A percentile compares a stretch with the other conserved stretches of the same genome.
phyloP scores from a whole-genome alignment of 2,329 filamentous ascomycete species.

The Keithomyces neogunnii region DNA sequence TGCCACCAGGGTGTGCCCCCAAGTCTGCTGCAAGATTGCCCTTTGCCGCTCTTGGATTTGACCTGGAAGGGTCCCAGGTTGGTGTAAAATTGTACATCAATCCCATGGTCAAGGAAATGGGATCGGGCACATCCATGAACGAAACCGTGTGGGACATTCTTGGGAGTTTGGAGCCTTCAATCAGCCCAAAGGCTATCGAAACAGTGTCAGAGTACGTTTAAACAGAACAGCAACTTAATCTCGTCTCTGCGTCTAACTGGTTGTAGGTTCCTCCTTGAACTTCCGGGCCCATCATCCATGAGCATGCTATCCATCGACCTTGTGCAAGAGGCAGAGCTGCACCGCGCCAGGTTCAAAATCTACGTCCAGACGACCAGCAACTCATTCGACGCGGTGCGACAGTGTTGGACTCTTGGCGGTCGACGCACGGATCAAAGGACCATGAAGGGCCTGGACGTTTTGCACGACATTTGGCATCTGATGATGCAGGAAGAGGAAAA shows the following conservation, averaged over 20 bases:
- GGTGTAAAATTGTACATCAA: neutral
- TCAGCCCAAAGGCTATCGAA: neutral
- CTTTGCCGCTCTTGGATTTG: neutral
- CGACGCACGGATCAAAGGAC: neutral
- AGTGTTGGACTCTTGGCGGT: neutral
- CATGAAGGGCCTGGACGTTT: neutral
- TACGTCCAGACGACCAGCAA: neutral
- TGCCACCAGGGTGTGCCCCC: neutral
- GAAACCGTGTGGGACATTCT: neutral
- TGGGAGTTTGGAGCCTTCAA: neutral
- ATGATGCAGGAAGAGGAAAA: neutral
- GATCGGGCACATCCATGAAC: neutral
- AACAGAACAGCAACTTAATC: neutral
- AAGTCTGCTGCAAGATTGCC: neutral
- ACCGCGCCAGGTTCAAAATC: neutral
- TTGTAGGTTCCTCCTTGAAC: neutral
- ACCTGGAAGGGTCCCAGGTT: neutral
- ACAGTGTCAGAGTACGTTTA: neutral
- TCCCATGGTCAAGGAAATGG: neutral
- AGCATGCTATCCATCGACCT: neutral
- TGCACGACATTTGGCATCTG: neutral
- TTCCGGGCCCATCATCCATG: neutral
- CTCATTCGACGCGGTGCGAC: neutral
- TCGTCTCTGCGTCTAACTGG: no score
- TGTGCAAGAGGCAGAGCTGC: neutral